Conservation (phyloP, 495 filamentous ascomycete genomes). For the Ramalina intermedia region DNA sequence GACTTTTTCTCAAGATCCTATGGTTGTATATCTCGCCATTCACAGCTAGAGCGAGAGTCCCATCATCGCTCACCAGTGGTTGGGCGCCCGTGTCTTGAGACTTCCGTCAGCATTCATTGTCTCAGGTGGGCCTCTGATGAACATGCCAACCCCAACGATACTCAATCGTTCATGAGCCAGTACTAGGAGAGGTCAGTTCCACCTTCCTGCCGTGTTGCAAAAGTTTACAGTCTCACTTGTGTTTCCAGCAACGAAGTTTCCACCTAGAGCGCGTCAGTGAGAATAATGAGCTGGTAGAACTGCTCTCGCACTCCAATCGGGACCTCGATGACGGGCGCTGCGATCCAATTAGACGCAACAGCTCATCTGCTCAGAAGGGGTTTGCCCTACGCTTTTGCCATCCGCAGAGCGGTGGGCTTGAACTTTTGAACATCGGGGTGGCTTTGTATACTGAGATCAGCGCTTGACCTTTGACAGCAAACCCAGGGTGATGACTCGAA, state of each 20-base stretch:
- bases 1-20: slow-evolving; percentile 69
- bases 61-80: slow-evolving; percentile 83
- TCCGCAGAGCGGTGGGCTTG: slow-evolving; percentile 89
- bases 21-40: slow-evolving; percentile 99
- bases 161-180: slow-evolving; percentile 92
- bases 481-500: not conserved
- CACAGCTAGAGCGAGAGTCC: slow-evolving; percentile 78
- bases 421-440: slow-evolving; percentile 93
- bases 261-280: slow-evolving; percentile 38
- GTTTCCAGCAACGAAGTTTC: slow-evolving; percentile 73
- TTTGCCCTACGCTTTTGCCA: slow-evolving; percentile 77
- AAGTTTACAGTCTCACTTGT: slow-evolving; percentile 44
- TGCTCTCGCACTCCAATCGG: slow-evolving; percentile 82
- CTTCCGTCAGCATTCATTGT: slow-evolving; percentile 13
- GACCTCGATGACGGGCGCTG: slow-evolving; percentile 88
- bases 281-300: not conserved
- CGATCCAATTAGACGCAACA: slow-evolving; percentile 18
- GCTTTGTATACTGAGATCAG: slow-evolving; percentile 31
- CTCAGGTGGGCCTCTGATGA: not conserved
- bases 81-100: slow-evolving; percentile 77
- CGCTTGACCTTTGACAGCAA: not conserved
- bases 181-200: slow-evolving; percentile 42
- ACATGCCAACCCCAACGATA: slow-evolving; percentile 92
- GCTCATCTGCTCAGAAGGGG: slow-evolving; percentile 4
- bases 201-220: not conserved